Conservation (phyloP, 441 rosid species). For the Metrosideros polymorpha region DNA sequence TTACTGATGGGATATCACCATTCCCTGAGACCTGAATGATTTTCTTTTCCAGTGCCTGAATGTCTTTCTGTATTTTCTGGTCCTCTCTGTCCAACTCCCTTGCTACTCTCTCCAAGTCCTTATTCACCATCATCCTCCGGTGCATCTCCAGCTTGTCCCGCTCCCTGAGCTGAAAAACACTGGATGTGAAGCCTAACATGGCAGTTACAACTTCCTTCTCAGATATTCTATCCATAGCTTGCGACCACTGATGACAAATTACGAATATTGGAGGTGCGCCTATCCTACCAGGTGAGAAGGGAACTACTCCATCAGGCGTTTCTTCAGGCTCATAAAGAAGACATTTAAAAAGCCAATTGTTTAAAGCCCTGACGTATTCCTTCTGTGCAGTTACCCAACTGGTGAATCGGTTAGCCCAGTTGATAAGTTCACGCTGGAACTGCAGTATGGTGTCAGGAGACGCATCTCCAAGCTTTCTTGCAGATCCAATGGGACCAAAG, state of each 20-base stretch:
- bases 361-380: constrained; percentile 63
- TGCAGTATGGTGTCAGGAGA: constrained; percentile 57
- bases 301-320: constrained; percentile 72
- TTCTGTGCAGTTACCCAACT: constrained; percentile 79
- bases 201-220: constrained; percentile 83
- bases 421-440: constrained; percentile 70
- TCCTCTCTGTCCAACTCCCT: constrained; percentile 68
- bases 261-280: constrained; percentile 92
- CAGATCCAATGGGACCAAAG: constrained; percentile 53
- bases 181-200: constrained; percentile 50
- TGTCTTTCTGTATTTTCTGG: constrained; percentile 73
- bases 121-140: constrained; percentile 34
- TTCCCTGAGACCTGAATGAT: constrained; percentile 43
- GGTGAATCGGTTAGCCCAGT: constrained; percentile 63
- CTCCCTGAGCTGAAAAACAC: constrained; percentile 75
- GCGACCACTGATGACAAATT: constrained; percentile 93
- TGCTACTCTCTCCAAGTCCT: constrained; percentile 54
- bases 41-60: constrained; percentile 83
- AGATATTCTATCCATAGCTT: constrained; percentile 63
- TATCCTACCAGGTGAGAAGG: constrained; percentile 88
- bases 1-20: constrained; percentile 22
- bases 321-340: constrained; percentile 84
- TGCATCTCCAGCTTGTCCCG: constrained; percentile 54
- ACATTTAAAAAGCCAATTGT: constrained; percentile 78
- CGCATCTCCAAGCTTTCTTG: constrained; percentile 49